Evolutionary conservation across 2,329 filamentous ascomycete genomes (phyloP), one percentile per base, ranked within the genome.

Genomic region (Hymenoscyphus albidus): DNA sequence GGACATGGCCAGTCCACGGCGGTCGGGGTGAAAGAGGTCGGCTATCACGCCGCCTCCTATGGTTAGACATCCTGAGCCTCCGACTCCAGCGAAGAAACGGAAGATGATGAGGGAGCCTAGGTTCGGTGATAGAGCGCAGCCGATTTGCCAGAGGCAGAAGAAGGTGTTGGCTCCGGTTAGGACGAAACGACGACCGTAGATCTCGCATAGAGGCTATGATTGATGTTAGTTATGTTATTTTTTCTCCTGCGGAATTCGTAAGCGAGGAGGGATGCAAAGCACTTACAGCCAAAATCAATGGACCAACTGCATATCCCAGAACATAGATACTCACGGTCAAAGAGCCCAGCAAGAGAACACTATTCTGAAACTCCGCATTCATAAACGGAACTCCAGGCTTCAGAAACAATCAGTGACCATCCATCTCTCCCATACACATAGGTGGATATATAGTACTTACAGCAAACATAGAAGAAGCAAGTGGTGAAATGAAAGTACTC

Each of bases 131-230:
- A 90, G 77, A 1, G 86, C 89, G 64, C 87, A 89, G 0, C 85
- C 88, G 67, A 91, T 81, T 57, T 84, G 85, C 78, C 86, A 89
- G 1, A 83, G 72, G 64, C 85, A 81, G 73, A 90, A 91, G 64
- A 86, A 79, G 5, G 81, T 71, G 67, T 87, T 90, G 64, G 85
- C 83, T 2, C 71, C 74, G 27, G 83, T 80, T 66, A 89, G 81
- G 40, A 90, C 74, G 1, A 80, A 75, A 3, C 84, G 75, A 2
- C 88, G 81, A 1, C 88, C 88, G 71, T 88, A 89, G 63, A 90
- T 83, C 73, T 91, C 88, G 1, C 81, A 85, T 56, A 88, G 70
- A 0, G 85, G 85, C 1, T 64, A 18, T 16, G n/a, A 31, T 39
- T 38, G n/a, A 5, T 32, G 31, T 57, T 57, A 39, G 38, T 38